Conservation (phyloP, 2,329 filamentous ascomycete genomes). For the Xylariaceae sp. region DNA sequence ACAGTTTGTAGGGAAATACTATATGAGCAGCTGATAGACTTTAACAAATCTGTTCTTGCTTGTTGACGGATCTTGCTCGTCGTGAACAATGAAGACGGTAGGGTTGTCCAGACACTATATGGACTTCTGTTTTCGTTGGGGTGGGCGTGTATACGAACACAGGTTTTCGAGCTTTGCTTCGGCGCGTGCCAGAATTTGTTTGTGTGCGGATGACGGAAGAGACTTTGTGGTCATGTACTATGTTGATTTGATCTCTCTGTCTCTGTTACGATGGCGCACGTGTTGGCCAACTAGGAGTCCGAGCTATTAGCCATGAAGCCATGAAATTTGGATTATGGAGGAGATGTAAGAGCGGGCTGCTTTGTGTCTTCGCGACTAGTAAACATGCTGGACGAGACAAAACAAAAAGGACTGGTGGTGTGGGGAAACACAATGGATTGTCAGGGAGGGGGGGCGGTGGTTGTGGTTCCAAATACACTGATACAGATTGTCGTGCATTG, state of each 20-base stretch:
- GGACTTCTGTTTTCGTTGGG: background rate
- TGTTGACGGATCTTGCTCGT: background rate
- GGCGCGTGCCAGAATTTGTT: background rate
- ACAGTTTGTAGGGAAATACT: constrained; percentile 36
- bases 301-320: background rate
- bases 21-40: background rate
- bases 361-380: background rate
- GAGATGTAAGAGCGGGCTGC: background rate
- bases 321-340: background rate
- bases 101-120: background rate
- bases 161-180: background rate
- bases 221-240: background rate
- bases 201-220: background rate
- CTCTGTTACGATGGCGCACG: background rate
- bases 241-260: background rate
- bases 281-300: background rate
- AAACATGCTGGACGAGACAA: background rate
- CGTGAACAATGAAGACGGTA: background rate
- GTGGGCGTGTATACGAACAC: background rate
- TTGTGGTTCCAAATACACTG: background rate
- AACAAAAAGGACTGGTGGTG: background rate
- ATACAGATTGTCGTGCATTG: background rate
- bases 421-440: constrained; percentile 7
- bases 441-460: background rate
- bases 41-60: background rate